Evolutionary conservation across 192 early-diverging fungal genomes (phyloP), one percentile per base, ranked within the genome.

Genomic region (Mycoemilia scoparia): DNA sequence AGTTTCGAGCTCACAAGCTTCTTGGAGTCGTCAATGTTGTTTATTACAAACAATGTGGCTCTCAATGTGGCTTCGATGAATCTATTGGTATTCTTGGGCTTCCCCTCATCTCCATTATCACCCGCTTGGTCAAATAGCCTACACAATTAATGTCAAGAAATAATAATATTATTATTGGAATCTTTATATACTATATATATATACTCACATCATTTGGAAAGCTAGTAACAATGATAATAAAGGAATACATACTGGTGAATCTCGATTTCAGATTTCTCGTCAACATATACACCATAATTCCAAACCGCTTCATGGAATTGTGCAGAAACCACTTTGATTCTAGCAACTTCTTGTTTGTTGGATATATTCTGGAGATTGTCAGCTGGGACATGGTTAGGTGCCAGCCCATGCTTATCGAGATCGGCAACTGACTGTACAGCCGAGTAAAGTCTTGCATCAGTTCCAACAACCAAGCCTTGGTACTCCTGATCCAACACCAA

Each of bases 281-380:
- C 16, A 4, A 28, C 19, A 42, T 44, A 25, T 28, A 51, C 54
- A 1, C 34, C 29, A 49, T 91, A 96, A 5, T 51, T 54, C 88
- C 92, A 93, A 26, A 45, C 46, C 6, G 77, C 87, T 20, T 80
- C 67, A n/a, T 64, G 38, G 49, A 96, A 93, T 54, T 93, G 88
- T 11, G 87, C 84, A 4, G 88, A 86, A 4, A 51, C 33, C 1
- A 87, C 83, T 4, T 33, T 39, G 31, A 88, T 38, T n/a, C n/a
- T n/a, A n/a, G n/a, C n/a, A n/a, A n/a, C n/a, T n/a, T n/a, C n/a
- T n/a, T n/a, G n/a, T n/a, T n/a, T n/a, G n/a, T n/a, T n/a, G n/a
- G n/a, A n/a, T n/a, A n/a, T n/a, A n/a, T n/a, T n/a, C n/a, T n/a
- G n/a, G n/a, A n/a, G n/a, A n/a, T n/a, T n/a, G n/a, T n/a, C n/a